phyloP scores from a whole-genome alignment of 2,329 filamentous ascomycete genomes.

The Fusarium caatingaense region DNA sequence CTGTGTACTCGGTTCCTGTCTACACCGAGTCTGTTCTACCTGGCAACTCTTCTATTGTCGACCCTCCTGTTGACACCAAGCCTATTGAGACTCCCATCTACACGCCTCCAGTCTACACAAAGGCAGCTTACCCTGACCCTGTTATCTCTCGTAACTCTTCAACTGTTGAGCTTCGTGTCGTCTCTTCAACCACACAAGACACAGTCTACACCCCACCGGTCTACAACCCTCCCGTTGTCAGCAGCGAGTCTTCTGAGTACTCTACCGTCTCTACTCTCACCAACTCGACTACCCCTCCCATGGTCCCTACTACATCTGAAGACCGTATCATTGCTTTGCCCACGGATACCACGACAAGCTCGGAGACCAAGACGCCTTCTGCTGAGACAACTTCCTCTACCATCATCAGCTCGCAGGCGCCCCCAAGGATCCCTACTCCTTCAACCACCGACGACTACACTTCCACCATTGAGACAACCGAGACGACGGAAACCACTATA shows the following conservation, averaged over 20 bases:
- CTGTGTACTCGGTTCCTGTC: conserved; percentile 15
- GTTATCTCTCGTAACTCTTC: conserved; percentile 4
- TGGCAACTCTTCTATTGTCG: conserved; percentile 20
- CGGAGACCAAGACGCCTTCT: conserved; percentile 11
- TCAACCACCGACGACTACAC: background rate
- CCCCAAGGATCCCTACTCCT: background rate
- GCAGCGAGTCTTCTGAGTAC: no score
- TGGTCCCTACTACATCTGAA: conserved; percentile 7
- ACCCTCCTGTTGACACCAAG: conserved; percentile 19
- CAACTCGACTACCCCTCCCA: conserved; percentile 20
- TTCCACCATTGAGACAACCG: background rate
- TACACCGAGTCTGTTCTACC: conserved; percentile 25
- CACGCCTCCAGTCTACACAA: conserved; percentile 27
- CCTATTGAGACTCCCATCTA: conserved; percentile 21
- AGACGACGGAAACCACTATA: background rate
- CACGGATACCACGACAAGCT: conserved; percentile 7
- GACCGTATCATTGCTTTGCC: background rate
- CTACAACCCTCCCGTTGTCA: conserved; percentile 1
- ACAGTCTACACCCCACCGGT: conserved; percentile 24
- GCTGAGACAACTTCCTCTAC: conserved; percentile 2
- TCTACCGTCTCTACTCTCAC: background rate
- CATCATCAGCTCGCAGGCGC: background rate
- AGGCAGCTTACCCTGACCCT: conserved; percentile 1
- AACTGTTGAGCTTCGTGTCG: background rate
- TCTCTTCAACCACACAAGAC: background rate